phyloP scores from a whole-genome alignment of 768 basidiomycete genomes.

The Leccinum longicurvipes region DNA sequence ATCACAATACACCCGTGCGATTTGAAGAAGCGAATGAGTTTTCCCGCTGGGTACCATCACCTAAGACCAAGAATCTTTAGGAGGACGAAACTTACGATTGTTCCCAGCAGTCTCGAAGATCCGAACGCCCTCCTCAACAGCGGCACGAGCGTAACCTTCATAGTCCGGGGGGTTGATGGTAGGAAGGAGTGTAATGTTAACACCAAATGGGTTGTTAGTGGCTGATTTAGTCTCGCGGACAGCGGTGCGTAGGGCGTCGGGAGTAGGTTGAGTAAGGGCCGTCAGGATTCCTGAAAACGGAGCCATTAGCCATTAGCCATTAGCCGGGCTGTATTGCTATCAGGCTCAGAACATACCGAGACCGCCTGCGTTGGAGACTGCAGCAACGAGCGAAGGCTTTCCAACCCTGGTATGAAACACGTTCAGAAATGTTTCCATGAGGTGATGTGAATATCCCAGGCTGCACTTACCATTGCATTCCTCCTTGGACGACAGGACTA shows the following conservation, averaged over 20 bases:
- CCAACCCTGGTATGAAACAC: conserved; percentile 61
- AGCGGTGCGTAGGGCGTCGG: conserved; percentile 74
- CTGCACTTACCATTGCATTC: conserved; percentile 76
- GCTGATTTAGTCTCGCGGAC: conserved; percentile 73
- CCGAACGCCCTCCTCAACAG: conserved; percentile 82
- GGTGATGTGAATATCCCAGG: not conserved
- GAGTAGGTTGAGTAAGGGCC: conserved; percentile 83
- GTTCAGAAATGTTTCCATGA: not conserved
- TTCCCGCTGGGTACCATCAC: conserved; percentile 50
- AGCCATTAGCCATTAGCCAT: not conserved
- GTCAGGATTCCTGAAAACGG: conserved; percentile 64
- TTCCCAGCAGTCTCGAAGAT: conserved; percentile 94
- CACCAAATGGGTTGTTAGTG: conserved; percentile 76
- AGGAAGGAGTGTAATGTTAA: conserved; percentile 85
- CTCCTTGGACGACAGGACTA: conserved; percentile 82
- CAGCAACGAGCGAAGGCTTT: conserved; percentile 66
- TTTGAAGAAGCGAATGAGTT: conserved; percentile 80
- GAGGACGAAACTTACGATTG: conserved; percentile 55
- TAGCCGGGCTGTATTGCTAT: not conserved
- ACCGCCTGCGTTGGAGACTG: conserved; percentile 81
- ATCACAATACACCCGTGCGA: conserved; percentile 73
- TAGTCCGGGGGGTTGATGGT: conserved; percentile 91
- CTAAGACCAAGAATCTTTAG: not conserved
- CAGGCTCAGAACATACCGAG: conserved; percentile 46
- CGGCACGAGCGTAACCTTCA: conserved; percentile 73